These are phyloP conservation scores for Trichosanthes cucumerina DNA, from an alignment of 306 rosid genomes.

Conservation along the genomic window DNA sequence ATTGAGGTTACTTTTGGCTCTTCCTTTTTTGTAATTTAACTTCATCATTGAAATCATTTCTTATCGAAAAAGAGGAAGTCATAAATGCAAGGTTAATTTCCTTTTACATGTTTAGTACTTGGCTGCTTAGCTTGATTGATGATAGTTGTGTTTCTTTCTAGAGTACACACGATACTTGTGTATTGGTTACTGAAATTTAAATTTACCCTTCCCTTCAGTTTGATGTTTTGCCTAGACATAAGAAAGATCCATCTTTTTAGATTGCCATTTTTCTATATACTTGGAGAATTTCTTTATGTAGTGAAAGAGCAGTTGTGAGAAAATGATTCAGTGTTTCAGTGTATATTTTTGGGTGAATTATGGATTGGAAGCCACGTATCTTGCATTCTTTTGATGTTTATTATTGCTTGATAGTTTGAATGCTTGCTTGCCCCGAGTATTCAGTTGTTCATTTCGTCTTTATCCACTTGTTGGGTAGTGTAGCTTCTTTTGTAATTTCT, in stretches of 20 bases:
- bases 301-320: not conserved
- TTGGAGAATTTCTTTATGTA: not conserved
- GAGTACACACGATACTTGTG: not conserved
- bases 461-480: conserved; percentile 18
- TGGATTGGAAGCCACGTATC: not conserved
- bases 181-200: not conserved
- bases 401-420: not conserved
- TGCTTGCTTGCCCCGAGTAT: not conserved
- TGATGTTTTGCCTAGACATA: not conserved
- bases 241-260: not conserved
- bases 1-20: not conserved
- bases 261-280: not conserved
- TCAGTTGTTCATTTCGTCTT: conserved; percentile 9
- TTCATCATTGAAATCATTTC: not conserved
- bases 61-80: not conserved
- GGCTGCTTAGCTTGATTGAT: not conserved
- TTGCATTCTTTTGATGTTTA: not conserved
- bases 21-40: not conserved
- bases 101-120: not conserved
- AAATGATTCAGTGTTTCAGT: not conserved
- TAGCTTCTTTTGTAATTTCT: conserved; percentile 17
- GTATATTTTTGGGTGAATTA: not conserved
- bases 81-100: not conserved
- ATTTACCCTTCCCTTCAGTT: not conserved
- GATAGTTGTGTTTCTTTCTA: not conserved